Percentiles rank a stretch among this genome's conserved stretches.
Evolutionary conservation across 2,329 filamentous ascomycete genomes (phyloP).

Genomic region (Cercospora janseana): DNA sequence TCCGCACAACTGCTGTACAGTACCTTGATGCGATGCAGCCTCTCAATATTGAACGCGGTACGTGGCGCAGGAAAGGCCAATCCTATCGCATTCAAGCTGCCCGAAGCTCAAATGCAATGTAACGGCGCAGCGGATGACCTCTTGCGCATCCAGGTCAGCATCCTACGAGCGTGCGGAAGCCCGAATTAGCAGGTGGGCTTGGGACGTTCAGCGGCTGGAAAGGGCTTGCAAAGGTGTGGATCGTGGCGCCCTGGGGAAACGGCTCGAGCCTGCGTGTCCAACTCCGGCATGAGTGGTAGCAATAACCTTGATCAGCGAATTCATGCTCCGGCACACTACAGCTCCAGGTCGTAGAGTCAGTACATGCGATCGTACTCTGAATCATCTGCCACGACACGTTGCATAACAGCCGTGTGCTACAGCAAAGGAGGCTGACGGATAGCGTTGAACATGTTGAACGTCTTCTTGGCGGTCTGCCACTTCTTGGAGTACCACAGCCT

Average conservation of each 20-base stretch:
- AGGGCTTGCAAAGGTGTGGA: not conserved
- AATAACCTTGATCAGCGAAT: too few species aligned
- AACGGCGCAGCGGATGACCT: not conserved
- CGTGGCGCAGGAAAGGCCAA: not conserved
- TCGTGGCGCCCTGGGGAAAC: not conserved
- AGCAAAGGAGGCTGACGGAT: too few species aligned
- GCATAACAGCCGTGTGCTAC: too few species aligned
- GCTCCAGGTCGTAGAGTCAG: too few species aligned
- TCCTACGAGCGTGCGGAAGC: not conserved
- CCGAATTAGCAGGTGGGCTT: conserved; percentile 3
- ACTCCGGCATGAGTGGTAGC: not conserved
- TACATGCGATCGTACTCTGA: too few species aligned
- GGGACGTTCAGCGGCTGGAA: not conserved
- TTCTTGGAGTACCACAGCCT: not conserved
- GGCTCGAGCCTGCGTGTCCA: not conserved
- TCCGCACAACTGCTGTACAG: conserved; percentile 4
- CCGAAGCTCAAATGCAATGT: not conserved
- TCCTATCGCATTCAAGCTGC: not conserved
- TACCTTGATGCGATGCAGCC: conserved; percentile 1
- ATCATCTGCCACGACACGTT: too few species aligned
- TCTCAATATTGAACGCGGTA: conserved; percentile 1
- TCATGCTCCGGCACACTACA: too few species aligned
- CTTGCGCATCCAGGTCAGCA: not conserved
- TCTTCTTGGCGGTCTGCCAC: not conserved
- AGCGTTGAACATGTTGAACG: not conserved